Evolutionary conservation across 306 rosid species (phyloP).

Genomic region (Sindora glabra): DNA sequence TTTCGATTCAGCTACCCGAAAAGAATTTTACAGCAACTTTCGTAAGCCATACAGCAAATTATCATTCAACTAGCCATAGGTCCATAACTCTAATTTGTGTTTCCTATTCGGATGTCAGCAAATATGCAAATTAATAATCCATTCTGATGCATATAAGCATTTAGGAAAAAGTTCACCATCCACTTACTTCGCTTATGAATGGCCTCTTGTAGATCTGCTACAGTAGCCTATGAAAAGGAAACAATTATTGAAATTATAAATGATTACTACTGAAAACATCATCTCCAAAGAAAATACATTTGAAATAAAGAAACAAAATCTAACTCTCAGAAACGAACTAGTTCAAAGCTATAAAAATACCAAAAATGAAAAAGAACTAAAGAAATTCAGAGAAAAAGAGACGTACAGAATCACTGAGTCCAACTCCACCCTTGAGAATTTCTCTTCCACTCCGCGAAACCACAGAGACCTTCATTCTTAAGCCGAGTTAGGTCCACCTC

Average conservation of each 20-base stretch:
- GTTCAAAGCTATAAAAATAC: neutral
- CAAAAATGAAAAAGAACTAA: neutral
- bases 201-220: slow-evolving; percentile 89
- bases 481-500: slow-evolving; percentile 18
- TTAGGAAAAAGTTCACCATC: neutral
- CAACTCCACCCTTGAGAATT: slow-evolving; percentile 70
- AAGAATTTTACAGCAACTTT: too few species aligned
- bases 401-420: slow-evolving; percentile 70
- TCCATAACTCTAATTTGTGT: too few species aligned
- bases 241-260: neutral
- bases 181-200: slow-evolving; percentile 78
- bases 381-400: neutral
- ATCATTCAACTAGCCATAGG: too few species aligned
- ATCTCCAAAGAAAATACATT: neutral
- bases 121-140: neutral
- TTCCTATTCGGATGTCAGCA: too few species aligned
- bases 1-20: too few species aligned
- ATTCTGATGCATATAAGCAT: neutral
- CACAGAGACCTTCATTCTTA: slow-evolving; percentile 67
- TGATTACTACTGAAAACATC: slow-evolving; percentile 6
- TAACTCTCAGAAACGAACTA: neutral
- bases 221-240: slow-evolving; percentile 60
- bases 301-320: neutral
- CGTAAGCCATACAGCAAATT: too few species aligned
- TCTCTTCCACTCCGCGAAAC: slow-evolving; percentile 85